Evolutionary conservation across 2,329 filamentous ascomycete genomes (phyloP), one percentile per base, ranked within the genome.

Genomic region (Colletotrichum sojae): DNA sequence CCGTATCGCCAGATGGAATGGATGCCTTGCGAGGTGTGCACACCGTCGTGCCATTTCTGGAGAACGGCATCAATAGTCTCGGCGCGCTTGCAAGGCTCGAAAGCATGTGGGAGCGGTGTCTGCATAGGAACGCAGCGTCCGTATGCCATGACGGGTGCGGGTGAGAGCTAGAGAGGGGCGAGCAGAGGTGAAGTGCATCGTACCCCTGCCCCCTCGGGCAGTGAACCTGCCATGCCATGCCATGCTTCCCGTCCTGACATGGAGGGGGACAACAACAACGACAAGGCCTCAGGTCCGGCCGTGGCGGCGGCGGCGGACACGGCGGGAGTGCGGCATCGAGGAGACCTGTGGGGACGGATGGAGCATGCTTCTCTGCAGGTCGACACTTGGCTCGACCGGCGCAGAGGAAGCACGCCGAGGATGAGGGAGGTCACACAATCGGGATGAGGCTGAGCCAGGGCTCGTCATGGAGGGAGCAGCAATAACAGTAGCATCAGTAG

Each of bases 391-490:
- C 49, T 46, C 25, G n/a, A 54, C 36, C 49, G 52, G 31, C 16
- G 27, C 31, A 56, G 39, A 52, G 25, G 43, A 51, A 49, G 27
- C 45, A 9, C n/a, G 65, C 31, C 31, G 20, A 60, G 25, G 20
- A 56, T 45, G 48, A 25, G 22, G 22, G 5, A 69, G 36, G 66
- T 5, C 18, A 46, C 36, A 45, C 39, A 39, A 27, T 25, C 18
- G 62, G 48, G 54, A 55, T 59, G 66, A 66, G 66, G 66, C 66
- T 66, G 66, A 69, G 62, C 36, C 49, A 25, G 20, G 55, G 36
- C 16, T 60, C 56, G 49, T 46, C 51, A 46, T 54, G 16, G 46
- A 36, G 31, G 31, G 31, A 36, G 31, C 31, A 36, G 31, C 31
- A 36, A 10, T 10, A 36, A 8, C 31, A 36, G 10, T 25, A 25